Evolutionary conservation across 2,329 filamentous ascomycete species (phyloP).

Genomic region (Pyrenochaeta sp.): DNA sequence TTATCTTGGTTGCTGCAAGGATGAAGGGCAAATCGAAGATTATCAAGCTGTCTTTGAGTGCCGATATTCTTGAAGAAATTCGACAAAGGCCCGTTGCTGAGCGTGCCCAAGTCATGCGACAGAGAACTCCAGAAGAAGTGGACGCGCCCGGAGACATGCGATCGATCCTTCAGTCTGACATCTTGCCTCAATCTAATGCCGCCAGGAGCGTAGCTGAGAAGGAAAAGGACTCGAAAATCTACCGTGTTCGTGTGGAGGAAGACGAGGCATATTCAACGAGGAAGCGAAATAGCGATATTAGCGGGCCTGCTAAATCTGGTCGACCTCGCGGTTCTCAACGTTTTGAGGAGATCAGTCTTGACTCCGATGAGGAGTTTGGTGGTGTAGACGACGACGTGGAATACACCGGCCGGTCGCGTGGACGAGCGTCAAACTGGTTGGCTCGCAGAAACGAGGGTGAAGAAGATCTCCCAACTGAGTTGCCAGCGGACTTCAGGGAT

Average conservation of each 20-base stretch:
- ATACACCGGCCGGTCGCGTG: slow-evolving; percentile 25
- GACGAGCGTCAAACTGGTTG: slow-evolving; percentile 52
- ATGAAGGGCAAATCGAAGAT: slow-evolving; percentile 57
- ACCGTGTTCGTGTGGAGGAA: slow-evolving; percentile 49
- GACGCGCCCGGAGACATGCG: slow-evolving; percentile 29
- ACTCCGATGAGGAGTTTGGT: slow-evolving; percentile 54
- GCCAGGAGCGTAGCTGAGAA: slow-evolving; percentile 28
- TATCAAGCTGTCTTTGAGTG: slow-evolving; percentile 51
- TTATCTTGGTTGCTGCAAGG: slow-evolving; percentile 56
- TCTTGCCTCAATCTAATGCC: slow-evolving; percentile 29
- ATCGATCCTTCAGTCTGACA: slow-evolving; percentile 50
- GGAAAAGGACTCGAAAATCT: slow-evolving; percentile 44
- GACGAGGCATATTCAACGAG: slow-evolving; percentile 52
- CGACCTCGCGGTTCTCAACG: slow-evolving; percentile 31
- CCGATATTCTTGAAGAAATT: slow-evolving; percentile 48
- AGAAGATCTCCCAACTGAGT: slow-evolving; percentile 54
- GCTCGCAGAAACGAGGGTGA: slow-evolving; percentile 53
- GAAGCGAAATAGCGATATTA: slow-evolving; percentile 33
- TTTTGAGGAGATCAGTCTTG: slow-evolving; percentile 58
- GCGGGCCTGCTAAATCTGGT: slow-evolving; percentile 34
- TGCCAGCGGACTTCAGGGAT: slow-evolving; percentile 54
- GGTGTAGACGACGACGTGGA: slow-evolving; percentile 28
- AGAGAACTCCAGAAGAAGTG: slow-evolving; percentile 30
- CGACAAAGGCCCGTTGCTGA: slow-evolving; percentile 41
- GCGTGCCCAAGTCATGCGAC: slow-evolving; percentile 27